Evolutionary conservation across 73 alveolate species (phyloP).

Genomic region (Paramecium sonneborni): DNA sequence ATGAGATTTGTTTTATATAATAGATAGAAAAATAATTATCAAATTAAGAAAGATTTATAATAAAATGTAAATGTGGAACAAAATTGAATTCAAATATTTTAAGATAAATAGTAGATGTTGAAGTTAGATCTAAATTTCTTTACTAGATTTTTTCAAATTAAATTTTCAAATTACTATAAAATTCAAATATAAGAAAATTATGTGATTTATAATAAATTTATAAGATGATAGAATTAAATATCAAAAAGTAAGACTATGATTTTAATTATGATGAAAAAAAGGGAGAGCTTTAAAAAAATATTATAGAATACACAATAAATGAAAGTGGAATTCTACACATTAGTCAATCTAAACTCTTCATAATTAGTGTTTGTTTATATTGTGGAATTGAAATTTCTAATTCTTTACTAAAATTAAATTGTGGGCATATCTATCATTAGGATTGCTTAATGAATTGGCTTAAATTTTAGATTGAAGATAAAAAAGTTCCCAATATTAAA

Average conservation of each 20-base stretch:
- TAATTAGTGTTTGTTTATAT: not conserved
- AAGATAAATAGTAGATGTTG: not conserved
- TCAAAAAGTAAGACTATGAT: not conserved
- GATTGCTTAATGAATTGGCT: not conserved
- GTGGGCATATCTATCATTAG: not conserved
- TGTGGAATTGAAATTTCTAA: not conserved
- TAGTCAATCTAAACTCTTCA: not conserved
- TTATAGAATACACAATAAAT: not conserved
- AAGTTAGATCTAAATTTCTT: not conserved
- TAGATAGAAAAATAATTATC: not conserved
- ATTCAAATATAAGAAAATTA: not conserved
- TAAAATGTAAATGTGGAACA: not conserved
- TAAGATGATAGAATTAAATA: not conserved
- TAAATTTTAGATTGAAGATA: not conserved
- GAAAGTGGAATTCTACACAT: not conserved
- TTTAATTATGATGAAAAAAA: not conserved
- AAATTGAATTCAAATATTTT: not conserved
- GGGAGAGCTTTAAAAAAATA: not conserved
- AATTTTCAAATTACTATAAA: not conserved
- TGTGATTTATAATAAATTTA: not conserved
- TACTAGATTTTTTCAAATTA: not conserved
- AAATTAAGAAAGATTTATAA: not conserved
- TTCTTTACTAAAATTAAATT: not conserved
- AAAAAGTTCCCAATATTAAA: not conserved
- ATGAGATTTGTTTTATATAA: not conserved